Base-by-base conservation (phyloP, 2,329 filamentous ascomycete species). In the Pseudofabraea citricarpa region DNA sequence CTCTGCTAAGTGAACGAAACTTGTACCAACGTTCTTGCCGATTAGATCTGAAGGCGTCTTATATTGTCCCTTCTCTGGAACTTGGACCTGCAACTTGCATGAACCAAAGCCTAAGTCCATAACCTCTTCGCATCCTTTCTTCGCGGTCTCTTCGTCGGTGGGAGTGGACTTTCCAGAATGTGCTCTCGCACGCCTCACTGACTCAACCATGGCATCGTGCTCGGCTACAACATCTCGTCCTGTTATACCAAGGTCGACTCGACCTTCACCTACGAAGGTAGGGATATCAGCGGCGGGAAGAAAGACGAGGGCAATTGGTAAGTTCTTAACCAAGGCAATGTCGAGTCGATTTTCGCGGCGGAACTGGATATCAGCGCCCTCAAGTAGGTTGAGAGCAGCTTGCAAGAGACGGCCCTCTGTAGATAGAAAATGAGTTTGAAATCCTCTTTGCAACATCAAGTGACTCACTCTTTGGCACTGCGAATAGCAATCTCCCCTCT, bases 311-410 rank as follows among this genome's bases (percentile, higher is more conserved):
- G 93, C 93, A 57, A 98, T 89, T 26, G 87, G 88, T 21, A 93
- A 81, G 70, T 98, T 98, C 74, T 96, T 95, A 62, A 97, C 93
- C 20, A 98, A 83, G 13, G 93, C 93, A 61, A 98, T 96, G 66
- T 98, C 93, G 58, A 97, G 87, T 46, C 93, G 85, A 64, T 86
- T 90, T 73, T 96, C 90, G 61, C 93, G 85, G 64, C 87, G 84
- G 73, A 98, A 98, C 66, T 98, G 90, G 58, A 98, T 91, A 66
- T 98, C 93, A 58, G 87, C 89, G 53, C 93, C 93, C 61, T 90
- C 78, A 43, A 98, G 85, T 40, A 98, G 83, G 64, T 97, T 90
- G 40, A 98, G 80, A 43, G 87, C 82, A 46, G 88, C 81, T 68
- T 89, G 80, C 68, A 96, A 87, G 43, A 98, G 82, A 44, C 93